These are phyloP conservation scores for Colletotrichum phormii DNA, from an alignment of 2,329 filamentous ascomycete species.

Conservation along the genomic window DNA sequence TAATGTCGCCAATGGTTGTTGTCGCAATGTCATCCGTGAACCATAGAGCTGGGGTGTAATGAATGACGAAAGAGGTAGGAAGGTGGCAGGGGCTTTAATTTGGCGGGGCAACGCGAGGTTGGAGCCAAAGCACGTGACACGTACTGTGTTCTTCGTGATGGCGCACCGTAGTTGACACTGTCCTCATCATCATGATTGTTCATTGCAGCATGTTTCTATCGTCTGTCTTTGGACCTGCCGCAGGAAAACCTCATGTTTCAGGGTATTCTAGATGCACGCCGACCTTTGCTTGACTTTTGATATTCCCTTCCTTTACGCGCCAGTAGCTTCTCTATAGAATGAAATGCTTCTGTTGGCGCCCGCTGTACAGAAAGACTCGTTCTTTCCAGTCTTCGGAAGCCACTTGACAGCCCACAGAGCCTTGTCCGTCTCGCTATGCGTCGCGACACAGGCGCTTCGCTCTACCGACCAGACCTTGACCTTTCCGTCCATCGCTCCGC, in stretches of 20 bases:
- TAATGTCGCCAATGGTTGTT: slow-evolving; percentile 18
- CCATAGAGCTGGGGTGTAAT: background rate
- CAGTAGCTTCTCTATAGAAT: slow-evolving; percentile 88
- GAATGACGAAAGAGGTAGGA: slow-evolving; percentile 37
- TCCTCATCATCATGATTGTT: background rate
- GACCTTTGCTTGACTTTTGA: background rate
- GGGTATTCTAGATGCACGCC: slow-evolving; percentile 6
- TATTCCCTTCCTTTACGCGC: slow-evolving; percentile 44
- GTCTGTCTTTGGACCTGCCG: background rate
- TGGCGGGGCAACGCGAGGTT: slow-evolving; percentile 68
- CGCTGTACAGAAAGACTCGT: slow-evolving; percentile 81
- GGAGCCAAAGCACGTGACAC: slow-evolving; percentile 61
- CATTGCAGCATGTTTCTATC: slow-evolving; percentile 1
- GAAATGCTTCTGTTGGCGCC: slow-evolving; percentile 81
- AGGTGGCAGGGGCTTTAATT: slow-evolving; percentile 39
- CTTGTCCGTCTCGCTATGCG: slow-evolving; percentile 90
- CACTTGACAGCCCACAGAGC: slow-evolving; percentile 86
- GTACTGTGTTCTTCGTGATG: background rate
- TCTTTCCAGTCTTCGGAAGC: slow-evolving; percentile 78
- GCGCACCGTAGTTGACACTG: background rate
- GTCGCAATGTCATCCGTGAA: slow-evolving; percentile 8
- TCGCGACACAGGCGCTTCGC: slow-evolving; percentile 85
- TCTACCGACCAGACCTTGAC: slow-evolving; percentile 97
- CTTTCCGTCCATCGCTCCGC: slow-evolving; percentile 91
- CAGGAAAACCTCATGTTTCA: background rate